Evolutionary conservation across 768 basidiomycete genomes (phyloP).

Genomic region (Piloderma croceum): DNA sequence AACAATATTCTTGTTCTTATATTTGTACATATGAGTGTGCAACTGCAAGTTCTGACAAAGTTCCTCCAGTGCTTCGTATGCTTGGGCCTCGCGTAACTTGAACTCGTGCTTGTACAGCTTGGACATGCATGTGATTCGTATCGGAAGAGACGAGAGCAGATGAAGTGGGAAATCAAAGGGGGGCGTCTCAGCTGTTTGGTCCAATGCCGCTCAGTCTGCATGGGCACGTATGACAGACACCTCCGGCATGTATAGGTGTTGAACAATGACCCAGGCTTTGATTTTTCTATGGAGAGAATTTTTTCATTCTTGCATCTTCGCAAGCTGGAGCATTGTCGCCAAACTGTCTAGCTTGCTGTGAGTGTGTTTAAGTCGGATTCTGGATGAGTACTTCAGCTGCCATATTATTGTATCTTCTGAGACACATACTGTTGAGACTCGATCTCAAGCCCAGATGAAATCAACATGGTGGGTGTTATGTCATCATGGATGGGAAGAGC

Average conservation of each 20-base stretch:
- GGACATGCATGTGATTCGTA: neutral
- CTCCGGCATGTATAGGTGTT: slow-evolving; percentile 25
- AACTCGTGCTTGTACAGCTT: slow-evolving; percentile 18
- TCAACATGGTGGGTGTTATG: slow-evolving; percentile 19
- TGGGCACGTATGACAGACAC: slow-evolving; percentile 2
- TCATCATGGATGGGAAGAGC: slow-evolving; percentile 1
- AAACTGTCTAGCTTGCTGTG: neutral
- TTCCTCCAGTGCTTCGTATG: slow-evolving; percentile 21
- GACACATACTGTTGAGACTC: slow-evolving; percentile 30
- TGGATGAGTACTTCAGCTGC: neutral
- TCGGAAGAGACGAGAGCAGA: neutral
- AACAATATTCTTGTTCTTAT: slow-evolving; percentile 20
- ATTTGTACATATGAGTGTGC: slow-evolving; percentile 23
- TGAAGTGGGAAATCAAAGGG: slow-evolving; percentile 5
- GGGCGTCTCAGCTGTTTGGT: neutral
- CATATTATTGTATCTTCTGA: no score
- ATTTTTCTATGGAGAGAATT: slow-evolving; percentile 19
- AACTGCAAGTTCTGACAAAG: slow-evolving; percentile 25
- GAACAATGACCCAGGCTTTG: slow-evolving; percentile 23
- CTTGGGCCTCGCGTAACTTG: slow-evolving; percentile 24
- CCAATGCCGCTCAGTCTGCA: neutral
- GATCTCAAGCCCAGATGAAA: slow-evolving; percentile 26
- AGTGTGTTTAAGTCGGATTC: neutral
- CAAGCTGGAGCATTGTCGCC: slow-evolving; percentile 23
- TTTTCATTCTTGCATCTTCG: slow-evolving; percentile 22